Conservation (phyloP, 371 early-diverging fungal species). For the Actinomortierella ambigua region DNA sequence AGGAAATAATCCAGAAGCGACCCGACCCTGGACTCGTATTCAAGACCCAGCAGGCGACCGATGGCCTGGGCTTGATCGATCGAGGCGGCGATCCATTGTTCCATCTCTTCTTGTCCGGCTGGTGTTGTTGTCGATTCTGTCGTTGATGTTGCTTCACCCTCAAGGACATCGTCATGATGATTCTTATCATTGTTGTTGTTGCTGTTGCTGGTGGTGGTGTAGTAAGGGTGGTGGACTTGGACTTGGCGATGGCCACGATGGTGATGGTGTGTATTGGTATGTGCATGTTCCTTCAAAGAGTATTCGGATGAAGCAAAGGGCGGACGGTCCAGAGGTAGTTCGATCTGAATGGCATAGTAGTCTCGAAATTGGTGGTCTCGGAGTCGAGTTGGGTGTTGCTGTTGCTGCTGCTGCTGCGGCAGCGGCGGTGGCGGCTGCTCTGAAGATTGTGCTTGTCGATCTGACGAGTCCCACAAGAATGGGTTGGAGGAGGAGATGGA, state of each 20-base stretch:
- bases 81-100: constrained; percentile 40
- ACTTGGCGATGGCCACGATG: constrained; percentile 17
- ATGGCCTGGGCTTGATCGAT: constrained; percentile 18
- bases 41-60: constrained; percentile 20
- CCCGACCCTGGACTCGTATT: constrained; percentile 30
- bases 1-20: constrained; percentile 27
- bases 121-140: constrained; percentile 34
- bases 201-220: too few species aligned
- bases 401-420: constrained; percentile 13
- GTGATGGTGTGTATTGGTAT: too few species aligned
- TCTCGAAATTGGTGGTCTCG: constrained; percentile 21
- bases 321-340: too few species aligned
- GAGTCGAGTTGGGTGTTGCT: constrained; percentile 24
- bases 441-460: too few species aligned
- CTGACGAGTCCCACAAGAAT: too few species aligned
- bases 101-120: constrained; percentile 35
- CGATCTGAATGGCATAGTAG: constrained; percentile 27
- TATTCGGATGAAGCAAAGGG: too few species aligned
- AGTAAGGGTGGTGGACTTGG: too few species aligned
- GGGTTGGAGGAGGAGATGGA: too few species aligned
- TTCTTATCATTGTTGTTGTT: too few species aligned
- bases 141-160: constrained; percentile 43
- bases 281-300: too few species aligned
- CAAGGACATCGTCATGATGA: too few species aligned
- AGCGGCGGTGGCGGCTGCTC: constrained; percentile 26